A percentile compares a stretch with the other conserved stretches of the same genome.
These are phyloP conservation scores for Phytophthora idaei DNA, from an alignment of 352 stramenopile genomes.

Conservation along the genomic window DNA sequence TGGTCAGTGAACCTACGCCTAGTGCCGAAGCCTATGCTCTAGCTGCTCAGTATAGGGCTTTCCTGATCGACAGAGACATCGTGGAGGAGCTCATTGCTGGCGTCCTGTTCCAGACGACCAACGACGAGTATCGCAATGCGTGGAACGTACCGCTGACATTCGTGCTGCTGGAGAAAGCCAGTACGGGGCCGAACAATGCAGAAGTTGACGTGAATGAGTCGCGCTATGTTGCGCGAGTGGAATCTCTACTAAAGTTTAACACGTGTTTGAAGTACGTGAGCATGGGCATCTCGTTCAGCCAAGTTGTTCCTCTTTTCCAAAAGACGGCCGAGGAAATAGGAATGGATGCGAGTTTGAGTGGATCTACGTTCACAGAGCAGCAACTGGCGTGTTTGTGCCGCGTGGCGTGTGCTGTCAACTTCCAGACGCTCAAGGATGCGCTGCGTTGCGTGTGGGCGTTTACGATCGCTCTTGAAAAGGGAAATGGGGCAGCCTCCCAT, in stretches of 20 bases:
- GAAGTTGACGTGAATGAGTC: conserved; percentile 30
- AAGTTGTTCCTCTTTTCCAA: conserved; percentile 30
- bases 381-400: conserved; percentile 32
- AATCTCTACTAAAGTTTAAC: conserved; percentile 36
- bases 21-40: conserved; percentile 14
- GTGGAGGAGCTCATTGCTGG: conserved; percentile 31
- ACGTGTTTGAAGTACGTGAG: conserved; percentile 39
- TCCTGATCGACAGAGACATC: conserved; percentile 34
- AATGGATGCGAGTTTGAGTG: conserved; percentile 23
- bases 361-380: conserved; percentile 27
- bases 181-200: not conserved
- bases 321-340: conserved; percentile 33
- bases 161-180: conserved; percentile 11
- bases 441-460: conserved; percentile 34
- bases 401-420: conserved; percentile 36
- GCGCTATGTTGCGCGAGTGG: conserved; percentile 33
- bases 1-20: conserved; percentile 20
- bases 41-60: conserved; percentile 21
- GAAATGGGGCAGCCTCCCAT: conserved; percentile 21
- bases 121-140: conserved; percentile 29
- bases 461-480: conserved; percentile 24
- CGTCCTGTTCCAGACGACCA: conserved; percentile 22
- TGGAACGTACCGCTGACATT: conserved; percentile 36
- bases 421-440: conserved; percentile 37
- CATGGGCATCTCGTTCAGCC: conserved; percentile 34